phyloP scores from a whole-genome alignment of 306 rosid species.

The Lablab purpureus region DNA sequence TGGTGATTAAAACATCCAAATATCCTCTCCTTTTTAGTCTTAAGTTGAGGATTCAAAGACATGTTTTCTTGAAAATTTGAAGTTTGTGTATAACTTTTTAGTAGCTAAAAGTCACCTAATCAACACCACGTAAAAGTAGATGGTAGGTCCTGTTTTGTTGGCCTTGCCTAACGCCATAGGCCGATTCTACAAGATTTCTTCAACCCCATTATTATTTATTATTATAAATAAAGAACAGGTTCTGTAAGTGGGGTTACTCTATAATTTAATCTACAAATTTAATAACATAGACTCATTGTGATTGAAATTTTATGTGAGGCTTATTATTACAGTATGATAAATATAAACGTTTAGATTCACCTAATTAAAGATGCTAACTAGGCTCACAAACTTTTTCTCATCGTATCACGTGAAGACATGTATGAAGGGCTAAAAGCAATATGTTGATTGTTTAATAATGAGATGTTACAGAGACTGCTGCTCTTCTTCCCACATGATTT shows the following conservation, averaged over 20 bases:
- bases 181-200: conserved; percentile 62
- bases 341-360: conserved; percentile 35
- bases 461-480: conserved; percentile 35
- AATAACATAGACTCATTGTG: neutral
- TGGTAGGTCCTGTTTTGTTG: conserved; percentile 68
- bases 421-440: conserved; percentile 31
- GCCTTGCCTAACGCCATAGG: conserved; percentile 60
- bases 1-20: conserved; percentile 32
- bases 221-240: conserved; percentile 28
- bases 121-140: conserved; percentile 38
- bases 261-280: neutral
- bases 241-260: conserved; percentile 43
- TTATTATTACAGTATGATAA: conserved; percentile 2
- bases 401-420: conserved; percentile 54
- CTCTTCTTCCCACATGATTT: conserved; percentile 33
- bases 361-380: conserved; percentile 35
- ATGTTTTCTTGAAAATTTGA: conserved; percentile 41
- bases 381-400: conserved; percentile 5
- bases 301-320: neutral
- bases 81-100: conserved; percentile 56
- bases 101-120: conserved; percentile 58
- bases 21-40: conserved; percentile 37
- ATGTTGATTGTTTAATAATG: conserved; percentile 55
- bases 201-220: conserved; percentile 51
- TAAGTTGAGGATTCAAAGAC: conserved; percentile 39